These are phyloP conservation scores for Monosiga brevicollis DNA, from an alignment of 78 protist genomes.

Conservation along the genomic window DNA sequence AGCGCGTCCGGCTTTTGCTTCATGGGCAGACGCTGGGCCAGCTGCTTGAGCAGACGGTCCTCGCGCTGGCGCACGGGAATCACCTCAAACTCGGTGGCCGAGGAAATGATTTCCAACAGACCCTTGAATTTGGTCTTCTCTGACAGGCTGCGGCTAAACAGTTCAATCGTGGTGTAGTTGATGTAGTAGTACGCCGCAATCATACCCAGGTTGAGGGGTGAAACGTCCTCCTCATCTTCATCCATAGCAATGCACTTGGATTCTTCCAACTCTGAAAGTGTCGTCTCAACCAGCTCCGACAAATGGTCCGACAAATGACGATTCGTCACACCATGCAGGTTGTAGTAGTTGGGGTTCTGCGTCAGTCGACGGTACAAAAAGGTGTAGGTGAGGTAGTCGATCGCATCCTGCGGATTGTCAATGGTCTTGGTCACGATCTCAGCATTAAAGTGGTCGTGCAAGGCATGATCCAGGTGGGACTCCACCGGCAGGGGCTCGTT, in stretches of 20 bases:
- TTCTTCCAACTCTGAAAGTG: constrained; percentile 71
- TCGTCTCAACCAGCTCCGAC: constrained; percentile 85
- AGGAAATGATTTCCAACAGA: constrained; percentile 66
- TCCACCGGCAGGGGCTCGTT: constrained; percentile 95
- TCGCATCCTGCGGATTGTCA: constrained; percentile 73
- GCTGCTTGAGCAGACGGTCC: constrained; percentile 46
- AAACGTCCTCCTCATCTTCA: constrained; percentile 58
- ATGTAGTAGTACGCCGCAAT: constrained; percentile 92
- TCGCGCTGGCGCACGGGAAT: constrained; percentile 86
- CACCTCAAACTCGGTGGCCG: constrained; percentile 74
- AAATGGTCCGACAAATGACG: constrained; percentile 81
- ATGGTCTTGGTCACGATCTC: constrained; percentile 61
- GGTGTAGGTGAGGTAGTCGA: constrained; percentile 94
- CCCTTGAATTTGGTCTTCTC: constrained; percentile 54
- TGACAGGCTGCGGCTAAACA: constrained; percentile 47
- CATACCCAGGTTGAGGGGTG: constrained; percentile 84
- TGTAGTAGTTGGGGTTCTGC: constrained; percentile 90
- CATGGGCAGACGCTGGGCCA: constrained; percentile 68
- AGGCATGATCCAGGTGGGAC: constrained; percentile 72
- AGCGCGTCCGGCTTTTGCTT: constrained; percentile 18
- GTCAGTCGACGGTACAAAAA: constrained; percentile 79
- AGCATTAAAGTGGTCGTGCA: constrained; percentile 79
- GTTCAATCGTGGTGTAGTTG: constrained; percentile 81
- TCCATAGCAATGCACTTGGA: constrained; percentile 53
- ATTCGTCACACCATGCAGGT: constrained; percentile 38